Percentiles rank a stretch among this genome's conserved stretches.
phyloP scores from a whole-genome alignment of 345 rosid species.

The Eucalyptus camaldulensis region DNA sequence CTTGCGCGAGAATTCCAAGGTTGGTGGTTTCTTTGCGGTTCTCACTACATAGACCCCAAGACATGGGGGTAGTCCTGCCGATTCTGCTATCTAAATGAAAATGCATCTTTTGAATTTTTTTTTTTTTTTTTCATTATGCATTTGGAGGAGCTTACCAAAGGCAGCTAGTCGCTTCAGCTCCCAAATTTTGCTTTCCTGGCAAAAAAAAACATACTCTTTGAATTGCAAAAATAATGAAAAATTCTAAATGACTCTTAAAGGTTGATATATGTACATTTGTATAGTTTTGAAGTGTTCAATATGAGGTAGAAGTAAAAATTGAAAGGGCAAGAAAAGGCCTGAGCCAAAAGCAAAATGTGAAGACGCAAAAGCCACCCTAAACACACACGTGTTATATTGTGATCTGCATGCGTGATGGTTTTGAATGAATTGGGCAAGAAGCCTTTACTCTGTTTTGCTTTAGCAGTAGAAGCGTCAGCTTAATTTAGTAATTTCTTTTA shows the following conservation, averaged over 20 bases:
- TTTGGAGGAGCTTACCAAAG: not conserved
- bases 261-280: not conserved
- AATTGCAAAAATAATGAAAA: not conserved
- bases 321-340: not conserved
- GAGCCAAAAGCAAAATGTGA: not conserved
- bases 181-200: not conserved
- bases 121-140: too few species aligned
- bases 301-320: not conserved
- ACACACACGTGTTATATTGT: not conserved
- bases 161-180: not conserved
- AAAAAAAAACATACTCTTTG: not conserved
- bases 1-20: slow-evolving; percentile 99
- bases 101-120: too few species aligned
- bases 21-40: not conserved
- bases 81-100: too few species aligned
- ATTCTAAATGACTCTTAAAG: not conserved
- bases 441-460: not conserved
- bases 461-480: not conserved
- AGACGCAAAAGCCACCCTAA: not conserved
- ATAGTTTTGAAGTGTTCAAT: not conserved
- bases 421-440: not conserved
- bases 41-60: not conserved
- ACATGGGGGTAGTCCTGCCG: too few species aligned
- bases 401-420: not conserved
- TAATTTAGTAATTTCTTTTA: not conserved